Base-by-base conservation (phyloP, 192 early-diverging fungal species). In the Cetraspora pellucida region DNA sequence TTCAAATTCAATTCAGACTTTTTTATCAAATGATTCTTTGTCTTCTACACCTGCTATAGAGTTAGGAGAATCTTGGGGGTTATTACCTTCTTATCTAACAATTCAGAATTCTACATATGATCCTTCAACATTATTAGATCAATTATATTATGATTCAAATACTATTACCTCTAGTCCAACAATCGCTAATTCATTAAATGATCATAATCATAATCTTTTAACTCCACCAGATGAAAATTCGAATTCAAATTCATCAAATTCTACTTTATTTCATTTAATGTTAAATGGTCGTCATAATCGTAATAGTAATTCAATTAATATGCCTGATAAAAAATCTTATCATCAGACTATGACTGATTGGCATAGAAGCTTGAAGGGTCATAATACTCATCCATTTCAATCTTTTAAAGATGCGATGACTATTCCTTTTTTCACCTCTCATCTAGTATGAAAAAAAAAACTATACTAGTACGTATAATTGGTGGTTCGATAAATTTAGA, bases 351-450 rank as follows among this genome's bases (percentile, higher is more conserved):
- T 68, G 66, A 25, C 23, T 23, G 47, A 45, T 25, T 68, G 66
- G 66, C 66, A 68, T 68, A 46, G 47, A 68, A 44, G 46, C 9
- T 27, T 68, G 11, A n/a, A 14, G 25, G 44, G 66, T 13, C 66
- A 68, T 11, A 10, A 65, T 1, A 17, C 28, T 16, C 27, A 65
- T 6, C 66, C 66, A 14, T 68, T 25, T 27, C 43, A 27, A 16
- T 46, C 66, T 37, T 47, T 68, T 47, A 3, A 27, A 10, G 66
- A 46, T 0, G 66, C 66, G 0, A 43, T 9, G 21, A 68, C 14
- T 7, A 44, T 68, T 11, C 16, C 66, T 46, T 47, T 68, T 16
- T 68, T 68, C 10, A 23, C 45, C 6, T 23, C 46, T 27, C 66
- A 68, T 46, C 25, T 68, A 25, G 66, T 68, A 17, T 68, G 47